A percentile compares a stretch with the other conserved stretches of the same genome.
Evolutionary conservation across 352 stramenopile species (phyloP).

Genomic region (Pythium chondricola): DNA sequence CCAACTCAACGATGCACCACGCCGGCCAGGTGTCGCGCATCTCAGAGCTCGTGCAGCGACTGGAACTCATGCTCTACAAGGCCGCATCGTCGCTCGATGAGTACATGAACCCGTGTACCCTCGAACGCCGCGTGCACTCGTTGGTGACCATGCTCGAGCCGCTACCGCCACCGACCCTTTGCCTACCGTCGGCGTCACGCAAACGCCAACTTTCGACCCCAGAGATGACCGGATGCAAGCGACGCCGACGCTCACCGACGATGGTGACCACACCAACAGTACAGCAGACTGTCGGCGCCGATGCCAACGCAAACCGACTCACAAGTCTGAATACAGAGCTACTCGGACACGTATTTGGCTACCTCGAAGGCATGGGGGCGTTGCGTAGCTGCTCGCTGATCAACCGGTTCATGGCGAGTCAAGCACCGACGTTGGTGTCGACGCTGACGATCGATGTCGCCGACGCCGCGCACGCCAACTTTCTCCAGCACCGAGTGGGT

Average conservation of each 20-base stretch:
- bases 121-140: slow-evolving; percentile 65
- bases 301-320: slow-evolving; percentile 5
- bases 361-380: slow-evolving; percentile 42
- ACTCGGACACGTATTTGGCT: slow-evolving; percentile 47
- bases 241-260: not conserved
- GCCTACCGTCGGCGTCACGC: not conserved
- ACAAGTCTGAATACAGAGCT: slow-evolving; percentile 53
- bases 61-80: slow-evolving; percentile 77
- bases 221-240: slow-evolving; percentile 5
- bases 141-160: slow-evolving; percentile 63
- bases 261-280: not conserved
- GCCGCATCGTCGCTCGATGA: slow-evolving; percentile 54
- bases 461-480: slow-evolving; percentile 1
- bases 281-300: not conserved
- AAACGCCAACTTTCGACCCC: slow-evolving; percentile 18
- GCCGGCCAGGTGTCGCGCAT: slow-evolving; percentile 14
- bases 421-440: slow-evolving; percentile 37
- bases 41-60: slow-evolving; percentile 55
- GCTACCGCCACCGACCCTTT: slow-evolving; percentile 2
- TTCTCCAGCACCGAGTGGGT: slow-evolving; percentile 11
- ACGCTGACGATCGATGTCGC: slow-evolving; percentile 37
- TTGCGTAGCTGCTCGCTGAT: slow-evolving; percentile 30
- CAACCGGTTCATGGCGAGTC: slow-evolving; percentile 41
- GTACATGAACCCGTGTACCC: slow-evolving; percentile 52
- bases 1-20: slow-evolving; percentile 17